Conservation (phyloP, 441 rosid species). For the Arabidopsis lyrata region DNA sequence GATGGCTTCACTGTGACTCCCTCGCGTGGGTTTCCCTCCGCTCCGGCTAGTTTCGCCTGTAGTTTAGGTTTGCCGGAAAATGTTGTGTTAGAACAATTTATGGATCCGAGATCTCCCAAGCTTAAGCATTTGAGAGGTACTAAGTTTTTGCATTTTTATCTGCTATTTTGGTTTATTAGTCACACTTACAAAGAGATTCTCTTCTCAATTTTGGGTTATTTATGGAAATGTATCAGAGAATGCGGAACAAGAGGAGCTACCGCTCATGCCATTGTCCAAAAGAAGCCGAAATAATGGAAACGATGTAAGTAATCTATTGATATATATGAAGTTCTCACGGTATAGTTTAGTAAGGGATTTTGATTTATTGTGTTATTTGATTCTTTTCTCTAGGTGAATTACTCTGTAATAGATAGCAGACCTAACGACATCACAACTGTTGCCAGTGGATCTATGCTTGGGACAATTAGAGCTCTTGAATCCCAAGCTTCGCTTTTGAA, state of each 20-base stretch:
- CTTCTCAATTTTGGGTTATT: not conserved
- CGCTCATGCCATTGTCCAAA: slow-evolving; percentile 43
- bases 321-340: slow-evolving; percentile 30
- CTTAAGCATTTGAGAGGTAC: slow-evolving; percentile 50
- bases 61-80: slow-evolving; percentile 41
- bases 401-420: slow-evolving; percentile 41
- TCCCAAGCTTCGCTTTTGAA: slow-evolving; percentile 39
- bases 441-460: slow-evolving; percentile 38
- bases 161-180: slow-evolving; percentile 1
- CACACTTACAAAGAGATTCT: slow-evolving; percentile 3
- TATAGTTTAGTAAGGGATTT: slow-evolving; percentile 13
- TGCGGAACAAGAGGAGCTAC: slow-evolving; percentile 24
- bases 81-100: slow-evolving; percentile 15
- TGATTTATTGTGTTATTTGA: slow-evolving; percentile 24
- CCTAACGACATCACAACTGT: slow-evolving; percentile 23
- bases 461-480: slow-evolving; percentile 43
- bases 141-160: slow-evolving; percentile 13
- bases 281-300: slow-evolving; percentile 47
- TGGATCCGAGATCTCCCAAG: slow-evolving; percentile 47
- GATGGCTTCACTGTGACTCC: slow-evolving; percentile 49
- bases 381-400: slow-evolving; percentile 47
- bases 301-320: slow-evolving; percentile 55
- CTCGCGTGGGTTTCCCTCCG: slow-evolving; percentile 51
- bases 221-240: not conserved
- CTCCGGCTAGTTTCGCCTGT: slow-evolving; percentile 47